Conservation (phyloP, 106 monocot species). For the Allium cepa region DNA sequence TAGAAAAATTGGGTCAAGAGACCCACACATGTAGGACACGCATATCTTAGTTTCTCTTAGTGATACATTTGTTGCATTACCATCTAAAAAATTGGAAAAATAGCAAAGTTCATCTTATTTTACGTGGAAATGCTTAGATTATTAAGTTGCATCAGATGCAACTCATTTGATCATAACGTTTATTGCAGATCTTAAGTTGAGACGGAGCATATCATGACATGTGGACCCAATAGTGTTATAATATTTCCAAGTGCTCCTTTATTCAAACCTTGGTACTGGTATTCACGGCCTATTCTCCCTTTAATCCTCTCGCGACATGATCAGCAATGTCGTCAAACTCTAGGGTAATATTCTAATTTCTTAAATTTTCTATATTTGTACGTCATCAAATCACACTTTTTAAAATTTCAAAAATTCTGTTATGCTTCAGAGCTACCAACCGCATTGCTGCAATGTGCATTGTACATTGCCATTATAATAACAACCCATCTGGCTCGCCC, state of each 20-base stretch:
- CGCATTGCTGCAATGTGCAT: conserved; percentile 36
- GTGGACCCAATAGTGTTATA: conserved; percentile 77
- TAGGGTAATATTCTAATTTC: conserved; percentile 31
- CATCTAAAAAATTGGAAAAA: no score
- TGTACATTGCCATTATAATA: conserved; percentile 51
- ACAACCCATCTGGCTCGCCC: conserved; percentile 47
- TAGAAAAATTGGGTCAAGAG: no score
- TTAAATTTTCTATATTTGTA: not conserved
- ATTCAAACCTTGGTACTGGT: conserved; percentile 89
- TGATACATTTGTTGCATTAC: no score
- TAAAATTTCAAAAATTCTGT: conserved; percentile 6
- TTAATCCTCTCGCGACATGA: conserved; percentile 64
- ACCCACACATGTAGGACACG: no score
- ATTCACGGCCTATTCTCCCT: conserved; percentile 71
- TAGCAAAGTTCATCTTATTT: no score
- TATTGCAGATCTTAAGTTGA: conserved; percentile 59
- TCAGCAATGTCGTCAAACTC: conserved; percentile 35
- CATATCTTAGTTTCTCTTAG: no score
- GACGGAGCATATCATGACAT: conserved; percentile 55
- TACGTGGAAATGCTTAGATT: no score
- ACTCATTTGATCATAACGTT: no score
- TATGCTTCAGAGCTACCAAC: conserved; percentile 50
- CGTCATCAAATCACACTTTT: not conserved
- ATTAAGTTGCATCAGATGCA: no score
- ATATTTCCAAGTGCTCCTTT: conserved; percentile 74